These are phyloP conservation scores for Metschnikowia henanensis DNA, from an alignment of 805 yeast genomes.

Conservation along the genomic window DNA sequence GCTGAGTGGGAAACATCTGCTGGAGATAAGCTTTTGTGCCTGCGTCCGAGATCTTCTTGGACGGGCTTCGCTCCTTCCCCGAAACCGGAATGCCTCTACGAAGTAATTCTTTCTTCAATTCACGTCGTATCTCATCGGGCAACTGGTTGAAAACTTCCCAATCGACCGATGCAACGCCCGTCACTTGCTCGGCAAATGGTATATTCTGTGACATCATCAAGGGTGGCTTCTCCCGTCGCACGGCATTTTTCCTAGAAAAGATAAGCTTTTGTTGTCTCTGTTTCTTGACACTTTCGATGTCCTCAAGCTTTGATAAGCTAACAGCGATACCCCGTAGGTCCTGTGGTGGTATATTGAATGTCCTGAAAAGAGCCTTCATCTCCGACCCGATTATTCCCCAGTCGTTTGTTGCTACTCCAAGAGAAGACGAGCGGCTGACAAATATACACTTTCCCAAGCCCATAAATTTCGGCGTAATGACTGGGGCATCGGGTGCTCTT, in stretches of 20 bases:
- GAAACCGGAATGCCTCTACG: conserved; percentile 38
- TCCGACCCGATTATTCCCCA: conserved; percentile 62
- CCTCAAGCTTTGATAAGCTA: conserved; percentile 58
- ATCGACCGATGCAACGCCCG: conserved; percentile 47
- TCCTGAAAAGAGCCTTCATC: conserved; percentile 53
- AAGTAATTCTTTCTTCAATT: conserved; percentile 53
- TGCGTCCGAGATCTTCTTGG: not conserved
- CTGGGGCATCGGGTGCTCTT: conserved; percentile 65
- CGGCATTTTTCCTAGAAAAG: conserved; percentile 3
- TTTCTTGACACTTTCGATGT: conserved; percentile 24
- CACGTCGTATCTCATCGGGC: conserved; percentile 66
- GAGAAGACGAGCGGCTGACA: conserved; percentile 52
- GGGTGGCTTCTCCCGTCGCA: not conserved
- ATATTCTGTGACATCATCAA: conserved; percentile 10
- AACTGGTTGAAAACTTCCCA: conserved; percentile 62
- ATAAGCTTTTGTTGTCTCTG: conserved; percentile 16
- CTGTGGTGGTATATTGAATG: conserved; percentile 55
- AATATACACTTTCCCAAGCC: conserved; percentile 85
- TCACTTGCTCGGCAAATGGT: conserved; percentile 17
- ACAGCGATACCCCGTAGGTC: conserved; percentile 82
- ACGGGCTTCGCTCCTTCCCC: conserved; percentile 13
- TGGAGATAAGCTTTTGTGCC: conserved; percentile 33
- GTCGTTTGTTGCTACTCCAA: conserved; percentile 64
- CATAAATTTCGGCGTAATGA: conserved; percentile 72
- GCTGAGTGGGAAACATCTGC: conserved; percentile 37